Evolutionary conservation across 2,329 filamentous ascomycete species (phyloP).

Genomic region (Trichoderma citrinoviride): DNA sequence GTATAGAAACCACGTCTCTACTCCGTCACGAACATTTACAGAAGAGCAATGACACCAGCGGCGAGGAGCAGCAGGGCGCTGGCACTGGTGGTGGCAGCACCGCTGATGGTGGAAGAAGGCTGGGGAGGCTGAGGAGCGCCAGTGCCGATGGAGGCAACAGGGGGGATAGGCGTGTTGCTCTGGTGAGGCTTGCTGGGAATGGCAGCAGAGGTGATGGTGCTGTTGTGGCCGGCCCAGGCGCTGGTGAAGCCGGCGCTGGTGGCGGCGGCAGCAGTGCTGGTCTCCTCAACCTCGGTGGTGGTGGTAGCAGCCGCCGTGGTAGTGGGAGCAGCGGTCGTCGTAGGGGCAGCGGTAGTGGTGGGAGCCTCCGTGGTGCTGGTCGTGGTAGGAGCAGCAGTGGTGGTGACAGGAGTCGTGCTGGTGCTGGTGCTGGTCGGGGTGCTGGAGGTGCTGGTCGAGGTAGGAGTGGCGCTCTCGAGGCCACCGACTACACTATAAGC

Average conservation of each 20-base stretch:
- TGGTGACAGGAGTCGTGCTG: slow-evolving; percentile 32
- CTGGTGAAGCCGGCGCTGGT: slow-evolving; percentile 28
- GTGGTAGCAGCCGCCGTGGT: slow-evolving; percentile 32
- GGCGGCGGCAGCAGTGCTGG: slow-evolving; percentile 29
- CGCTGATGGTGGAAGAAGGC: slow-evolving; percentile 29
- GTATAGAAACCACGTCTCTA: slow-evolving; percentile 27
- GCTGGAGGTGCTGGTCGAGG: slow-evolving; percentile 32
- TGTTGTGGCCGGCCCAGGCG: slow-evolving; percentile 35
- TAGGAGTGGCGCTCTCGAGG: slow-evolving; percentile 40
- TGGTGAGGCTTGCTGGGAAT: slow-evolving; percentile 30
- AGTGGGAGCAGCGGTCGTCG: slow-evolving; percentile 26
- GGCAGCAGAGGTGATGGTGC: slow-evolving; percentile 32
- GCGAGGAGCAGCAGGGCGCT: slow-evolving; percentile 39
- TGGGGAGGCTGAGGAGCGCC: slow-evolving; percentile 26
- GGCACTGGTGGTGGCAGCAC: slow-evolving; percentile 34
- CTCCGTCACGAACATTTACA: slow-evolving; percentile 33
- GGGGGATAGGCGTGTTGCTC: slow-evolving; percentile 14
- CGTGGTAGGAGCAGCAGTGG: slow-evolving; percentile 25
- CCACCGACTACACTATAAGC: slow-evolving; percentile 50
- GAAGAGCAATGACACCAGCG: slow-evolving; percentile 37
- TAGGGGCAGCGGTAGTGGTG: slow-evolving; percentile 29
- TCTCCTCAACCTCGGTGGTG: slow-evolving; percentile 21
- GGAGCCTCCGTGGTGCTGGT: slow-evolving; percentile 32
- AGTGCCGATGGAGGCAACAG: slow-evolving; percentile 17
- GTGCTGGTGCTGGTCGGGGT: slow-evolving; percentile 27